phyloP scores from a whole-genome alignment of 306 rosid genomes.

The Fagus sylvatica region DNA sequence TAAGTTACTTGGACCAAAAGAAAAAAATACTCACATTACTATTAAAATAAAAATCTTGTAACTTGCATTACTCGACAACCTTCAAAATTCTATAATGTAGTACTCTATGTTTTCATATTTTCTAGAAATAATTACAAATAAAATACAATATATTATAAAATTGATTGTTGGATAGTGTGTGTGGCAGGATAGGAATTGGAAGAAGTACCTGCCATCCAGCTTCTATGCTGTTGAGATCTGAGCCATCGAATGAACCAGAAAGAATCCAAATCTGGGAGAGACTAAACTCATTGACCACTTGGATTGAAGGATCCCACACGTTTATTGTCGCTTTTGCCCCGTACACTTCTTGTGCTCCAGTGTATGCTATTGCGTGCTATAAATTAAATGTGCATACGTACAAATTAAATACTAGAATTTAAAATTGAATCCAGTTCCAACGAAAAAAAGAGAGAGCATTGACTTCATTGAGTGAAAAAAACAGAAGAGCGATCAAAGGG shows the following conservation, averaged over 20 bases:
- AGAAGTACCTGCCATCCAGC: conserved; percentile 98
- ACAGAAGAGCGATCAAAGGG: too few species aligned
- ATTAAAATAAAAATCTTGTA: too few species aligned
- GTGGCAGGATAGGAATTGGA: conserved; percentile 25
- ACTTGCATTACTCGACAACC: too few species aligned
- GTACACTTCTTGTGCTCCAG: conserved; percentile 65
- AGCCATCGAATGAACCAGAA: conserved; percentile 90
- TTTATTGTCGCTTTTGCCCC: conserved; percentile 91
- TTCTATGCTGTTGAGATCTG: conserved; percentile 97
- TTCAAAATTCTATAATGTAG: too few species aligned
- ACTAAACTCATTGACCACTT: conserved; percentile 82
- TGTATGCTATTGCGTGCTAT: conserved; percentile 90
- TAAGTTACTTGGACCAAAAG: not conserved
- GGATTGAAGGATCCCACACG: conserved; percentile 85
- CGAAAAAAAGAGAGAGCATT: too few species aligned
- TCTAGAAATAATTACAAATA: not conserved
- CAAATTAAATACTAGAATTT: not conserved
- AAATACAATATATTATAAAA: not conserved
- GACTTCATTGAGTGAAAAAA: too few species aligned
- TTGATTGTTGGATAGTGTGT: conserved; percentile 5
- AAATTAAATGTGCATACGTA: not conserved
- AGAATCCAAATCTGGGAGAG: conserved; percentile 91
- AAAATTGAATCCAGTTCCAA: not conserved
- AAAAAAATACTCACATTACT: too few species aligned
- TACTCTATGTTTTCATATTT: not conserved